Conservation (phyloP, 169 alveolate species). For the Eimeria acervulina region DNA sequence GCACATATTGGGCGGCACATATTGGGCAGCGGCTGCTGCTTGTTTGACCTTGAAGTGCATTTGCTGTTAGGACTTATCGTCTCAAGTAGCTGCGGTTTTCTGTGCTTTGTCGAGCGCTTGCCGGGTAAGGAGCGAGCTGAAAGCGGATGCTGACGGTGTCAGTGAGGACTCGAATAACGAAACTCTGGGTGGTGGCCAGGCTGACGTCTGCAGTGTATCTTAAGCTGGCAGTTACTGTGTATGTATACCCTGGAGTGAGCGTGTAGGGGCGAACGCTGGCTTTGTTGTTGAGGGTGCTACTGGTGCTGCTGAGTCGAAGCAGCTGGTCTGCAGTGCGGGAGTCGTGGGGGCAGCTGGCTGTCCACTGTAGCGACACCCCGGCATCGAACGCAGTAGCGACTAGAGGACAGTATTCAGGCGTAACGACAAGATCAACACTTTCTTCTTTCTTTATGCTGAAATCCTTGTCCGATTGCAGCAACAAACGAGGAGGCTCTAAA, state of each 20-base stretch:
- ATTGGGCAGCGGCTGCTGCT: background rate
- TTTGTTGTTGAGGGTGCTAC: background rate
- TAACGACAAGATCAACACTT: slow-evolving; percentile 19
- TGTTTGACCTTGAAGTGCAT: background rate
- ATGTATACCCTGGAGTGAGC: slow-evolving; percentile 53
- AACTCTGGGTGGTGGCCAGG: background rate
- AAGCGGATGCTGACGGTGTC: slow-evolving; percentile 10
- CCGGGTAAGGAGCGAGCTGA: slow-evolving; percentile 34
- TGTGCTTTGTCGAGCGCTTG: background rate
- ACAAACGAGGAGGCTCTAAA: slow-evolving; percentile 11
- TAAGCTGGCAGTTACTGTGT: slow-evolving; percentile 5
- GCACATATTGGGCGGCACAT: background rate
- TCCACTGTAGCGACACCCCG: slow-evolving; percentile 62
- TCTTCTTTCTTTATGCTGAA: background rate
- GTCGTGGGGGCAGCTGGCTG: slow-evolving; percentile 49
- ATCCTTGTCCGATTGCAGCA: background rate
- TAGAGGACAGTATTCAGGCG: slow-evolving; percentile 52
- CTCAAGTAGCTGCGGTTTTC: background rate
- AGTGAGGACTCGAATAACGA: slow-evolving; percentile 9
- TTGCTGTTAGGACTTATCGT: background rate
- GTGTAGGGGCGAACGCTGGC: slow-evolving; percentile 52
- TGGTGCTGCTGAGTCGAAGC: slow-evolving; percentile 41
- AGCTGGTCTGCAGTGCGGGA: slow-evolving; percentile 74
- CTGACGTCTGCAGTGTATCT: slow-evolving; percentile 47
- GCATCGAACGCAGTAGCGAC: slow-evolving; percentile 30